Evolutionary conservation across 2,329 filamentous ascomycete species (phyloP), one percentile per base, ranked within the genome.

Genomic region (Epichloe sylvatica): DNA sequence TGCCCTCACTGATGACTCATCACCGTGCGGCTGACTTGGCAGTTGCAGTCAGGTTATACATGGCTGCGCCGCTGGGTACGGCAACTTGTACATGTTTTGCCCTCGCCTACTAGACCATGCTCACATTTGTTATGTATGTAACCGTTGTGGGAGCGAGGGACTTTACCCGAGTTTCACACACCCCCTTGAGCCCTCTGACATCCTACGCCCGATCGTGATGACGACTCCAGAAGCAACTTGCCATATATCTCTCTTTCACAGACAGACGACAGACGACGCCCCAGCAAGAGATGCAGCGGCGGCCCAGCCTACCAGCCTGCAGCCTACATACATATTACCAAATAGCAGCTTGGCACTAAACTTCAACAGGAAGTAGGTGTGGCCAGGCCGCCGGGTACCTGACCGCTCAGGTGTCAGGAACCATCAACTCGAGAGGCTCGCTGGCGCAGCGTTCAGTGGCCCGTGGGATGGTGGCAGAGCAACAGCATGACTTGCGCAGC

Each of bases 261-360:
- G 50, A 49, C 57, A 57, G 54, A 23, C 21, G 21, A 19, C 17
- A 19, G 17, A 25, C 25, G 25, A 25, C 25, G 25, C 25, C 54
- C 48, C 11, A 64, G 64, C 62, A 65, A 62, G 56, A 60, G 64
- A 64, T 65, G 55, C 56, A 55, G 23, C 23, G 23, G 23, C 6
- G 6, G 23, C 23, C 23, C 23, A 25, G 23, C 23, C 23, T 6
- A 23, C 23, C 23, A 25, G 23, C 23, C 23, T 6, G 6, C 23
- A 25, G 23, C 23, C 23, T 23, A 5, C 21, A 21, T 25, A 7
- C 23, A 25, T 7, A 3, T 25, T 25, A 25, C 23, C 23, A 25
- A 25, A 25, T 3, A 25, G 23, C 23, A 25, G 53, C 49, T 47
- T 15, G 38, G 11, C 34, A 45, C 63, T 64, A 64, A 57, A 34